Percentiles rank a stretch among this genome's conserved stretches.
These are phyloP conservation scores for Pyracantha coccinea DNA, from an alignment of 331 rosid genomes.

Conservation along the genomic window DNA sequence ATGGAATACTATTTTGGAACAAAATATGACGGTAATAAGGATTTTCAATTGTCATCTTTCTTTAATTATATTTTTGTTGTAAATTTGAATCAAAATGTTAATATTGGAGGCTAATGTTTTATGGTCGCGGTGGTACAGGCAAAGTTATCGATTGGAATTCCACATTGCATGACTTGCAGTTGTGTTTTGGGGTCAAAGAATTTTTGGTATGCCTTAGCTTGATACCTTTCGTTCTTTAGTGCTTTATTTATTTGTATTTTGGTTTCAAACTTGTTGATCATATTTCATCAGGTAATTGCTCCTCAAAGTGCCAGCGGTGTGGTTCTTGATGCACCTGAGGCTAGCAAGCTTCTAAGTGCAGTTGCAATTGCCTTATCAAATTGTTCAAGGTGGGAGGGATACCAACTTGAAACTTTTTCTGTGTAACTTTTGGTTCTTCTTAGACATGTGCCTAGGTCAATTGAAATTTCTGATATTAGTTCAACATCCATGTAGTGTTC, in stretches of 20 bases:
- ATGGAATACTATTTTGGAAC: constrained; percentile 74
- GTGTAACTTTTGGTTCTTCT: not conserved
- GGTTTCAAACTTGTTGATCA: constrained; percentile 6
- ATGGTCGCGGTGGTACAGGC: constrained; percentile 34
- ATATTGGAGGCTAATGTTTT: constrained; percentile 11
- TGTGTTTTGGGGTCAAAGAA: constrained; percentile 83
- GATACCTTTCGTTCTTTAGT: not conserved
- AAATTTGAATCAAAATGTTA: not conserved
- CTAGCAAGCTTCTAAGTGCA: constrained; percentile 96
- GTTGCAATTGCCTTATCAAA: constrained; percentile 94
- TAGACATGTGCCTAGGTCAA: not conserved
- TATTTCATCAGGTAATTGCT: constrained; percentile 64
- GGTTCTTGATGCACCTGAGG: constrained; percentile 89
- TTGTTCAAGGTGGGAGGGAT: constrained; percentile 79
- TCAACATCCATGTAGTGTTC: not conserved
- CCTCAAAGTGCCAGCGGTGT: constrained; percentile 99
- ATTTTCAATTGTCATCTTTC: not conserved
- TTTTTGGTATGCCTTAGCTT: constrained; percentile 62
- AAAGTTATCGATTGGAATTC: constrained; percentile 49
- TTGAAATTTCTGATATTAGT: not conserved
- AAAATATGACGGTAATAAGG: constrained; percentile 42
- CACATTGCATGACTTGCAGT: constrained; percentile 64
- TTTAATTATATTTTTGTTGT: not conserved
- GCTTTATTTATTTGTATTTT: not conserved
- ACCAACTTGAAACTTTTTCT: not conserved